phyloP scores from a whole-genome alignment of 768 basidiomycete genomes.

The Piloderma croceum region DNA sequence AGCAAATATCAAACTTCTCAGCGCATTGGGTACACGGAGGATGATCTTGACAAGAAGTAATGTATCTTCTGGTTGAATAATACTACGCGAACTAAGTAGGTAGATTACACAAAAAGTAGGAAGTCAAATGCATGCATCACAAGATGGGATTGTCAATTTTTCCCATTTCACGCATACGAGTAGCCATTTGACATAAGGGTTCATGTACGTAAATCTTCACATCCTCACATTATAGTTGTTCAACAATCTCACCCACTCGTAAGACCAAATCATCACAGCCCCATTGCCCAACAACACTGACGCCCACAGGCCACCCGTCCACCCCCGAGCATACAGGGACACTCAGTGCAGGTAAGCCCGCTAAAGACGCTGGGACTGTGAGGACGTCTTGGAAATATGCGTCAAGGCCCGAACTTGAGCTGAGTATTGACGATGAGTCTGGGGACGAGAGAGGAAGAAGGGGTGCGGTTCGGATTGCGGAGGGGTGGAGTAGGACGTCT shows the following conservation, averaged over 20 bases:
- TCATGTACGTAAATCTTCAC: too few species aligned
- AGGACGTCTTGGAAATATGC: constrained; percentile 88
- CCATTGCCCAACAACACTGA: constrained; percentile 86
- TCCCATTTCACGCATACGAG: too few species aligned
- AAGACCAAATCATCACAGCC: constrained; percentile 64
- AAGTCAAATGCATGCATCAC: too few species aligned
- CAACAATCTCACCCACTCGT: constrained; percentile 45
- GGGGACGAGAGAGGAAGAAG: constrained; percentile 27
- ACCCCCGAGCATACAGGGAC: constrained; percentile 50
- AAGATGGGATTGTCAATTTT: too few species aligned
- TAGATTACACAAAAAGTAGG: too few species aligned
- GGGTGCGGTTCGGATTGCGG: constrained; percentile 83
- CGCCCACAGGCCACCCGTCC: constrained; percentile 77
- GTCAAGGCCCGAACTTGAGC: constrained; percentile 28
- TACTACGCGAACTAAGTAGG: too few species aligned
- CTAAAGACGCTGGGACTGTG: constrained; percentile 88
- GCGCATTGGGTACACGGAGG: too few species aligned
- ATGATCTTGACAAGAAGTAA: too few species aligned
- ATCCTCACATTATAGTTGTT: too few species aligned
- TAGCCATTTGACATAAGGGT: too few species aligned
- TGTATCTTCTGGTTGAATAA: too few species aligned
- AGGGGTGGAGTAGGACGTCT: constrained; percentile 83
- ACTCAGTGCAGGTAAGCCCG: constrained; percentile 78
- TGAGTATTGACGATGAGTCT: constrained; percentile 9
- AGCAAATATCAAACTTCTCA: too few species aligned